Conservation (phyloP, 2,329 filamentous ascomycete genomes). For the Tolypocladium endophyticum region DNA sequence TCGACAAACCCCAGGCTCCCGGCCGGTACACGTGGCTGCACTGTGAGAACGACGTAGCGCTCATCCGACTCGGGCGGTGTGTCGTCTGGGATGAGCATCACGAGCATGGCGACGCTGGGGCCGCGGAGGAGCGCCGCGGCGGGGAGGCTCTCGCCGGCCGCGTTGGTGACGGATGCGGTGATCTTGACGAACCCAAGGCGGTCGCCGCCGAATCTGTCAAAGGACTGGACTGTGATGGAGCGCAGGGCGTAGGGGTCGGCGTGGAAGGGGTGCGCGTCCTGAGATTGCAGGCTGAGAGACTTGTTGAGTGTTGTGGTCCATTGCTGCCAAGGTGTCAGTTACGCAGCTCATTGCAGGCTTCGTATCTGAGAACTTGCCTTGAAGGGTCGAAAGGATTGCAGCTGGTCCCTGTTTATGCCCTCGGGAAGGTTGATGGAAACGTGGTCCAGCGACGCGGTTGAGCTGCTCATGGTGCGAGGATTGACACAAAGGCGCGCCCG, state of each 20-base stretch:
- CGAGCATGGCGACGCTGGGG: slow-evolving; percentile 49
- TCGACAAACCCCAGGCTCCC: slow-evolving; percentile 45
- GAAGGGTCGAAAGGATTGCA: slow-evolving; percentile 36
- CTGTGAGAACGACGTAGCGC: slow-evolving; percentile 46
- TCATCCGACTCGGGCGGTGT: slow-evolving; percentile 26
- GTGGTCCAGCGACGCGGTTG: slow-evolving; percentile 6
- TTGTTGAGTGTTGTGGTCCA: slow-evolving; percentile 37
- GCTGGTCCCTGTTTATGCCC: slow-evolving; percentile 28
- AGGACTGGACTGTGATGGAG: slow-evolving; percentile 40
- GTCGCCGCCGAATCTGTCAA: slow-evolving; percentile 36
- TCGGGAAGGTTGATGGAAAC: slow-evolving; percentile 29
- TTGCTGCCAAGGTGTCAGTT: slow-evolving; percentile 19
- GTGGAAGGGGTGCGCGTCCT: slow-evolving; percentile 40
- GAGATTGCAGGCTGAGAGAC: slow-evolving; percentile 35
- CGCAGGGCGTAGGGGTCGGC: slow-evolving; percentile 40
- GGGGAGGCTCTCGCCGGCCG: slow-evolving; percentile 36
- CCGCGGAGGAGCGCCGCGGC: slow-evolving; percentile 47
- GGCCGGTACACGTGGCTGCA: slow-evolving; percentile 46
- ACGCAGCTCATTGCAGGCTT: slow-evolving; percentile 2
- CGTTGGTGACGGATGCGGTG: slow-evolving; percentile 35
- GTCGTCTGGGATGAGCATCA: slow-evolving; percentile 45
- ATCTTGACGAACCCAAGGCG: slow-evolving; percentile 49
- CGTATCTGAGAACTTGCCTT: slow-evolving; percentile 17
- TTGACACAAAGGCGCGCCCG: not conserved
- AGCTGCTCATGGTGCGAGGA: not conserved